Percentiles rank a stretch among this genome's conserved stretches.
Evolutionary conservation across 2,329 filamentous ascomycete species (phyloP).

Genomic region (Lizonia empirigonia): DNA sequence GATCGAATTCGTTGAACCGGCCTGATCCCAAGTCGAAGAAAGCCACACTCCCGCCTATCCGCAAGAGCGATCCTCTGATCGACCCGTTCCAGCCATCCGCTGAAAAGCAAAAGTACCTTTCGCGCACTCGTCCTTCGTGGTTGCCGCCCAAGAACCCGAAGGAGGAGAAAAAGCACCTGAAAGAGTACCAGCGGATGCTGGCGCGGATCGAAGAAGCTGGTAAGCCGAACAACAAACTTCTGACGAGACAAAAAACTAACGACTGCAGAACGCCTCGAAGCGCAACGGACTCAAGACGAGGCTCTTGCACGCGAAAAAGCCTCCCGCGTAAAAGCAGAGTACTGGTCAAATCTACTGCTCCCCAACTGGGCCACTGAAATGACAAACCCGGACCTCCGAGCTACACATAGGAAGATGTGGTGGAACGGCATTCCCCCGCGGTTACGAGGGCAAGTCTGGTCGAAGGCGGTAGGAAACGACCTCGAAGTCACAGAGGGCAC

Average conservation of each 20-base stretch:
- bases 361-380: constrained; percentile 77
- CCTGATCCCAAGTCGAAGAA: constrained; percentile 56
- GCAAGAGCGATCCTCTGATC: constrained; percentile 79
- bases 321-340: constrained; percentile 56
- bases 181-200: constrained; percentile 86
- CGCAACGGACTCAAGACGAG: constrained; percentile 54
- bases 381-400: constrained; percentile 43
- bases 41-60: constrained; percentile 65
- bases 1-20: constrained; percentile 39
- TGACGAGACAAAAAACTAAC: constrained; percentile 17
- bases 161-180: constrained; percentile 88
- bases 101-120: constrained; percentile 83
- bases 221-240: constrained; percentile 33
- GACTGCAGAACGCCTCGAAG: constrained; percentile 38
- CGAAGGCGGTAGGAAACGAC: constrained; percentile 73
- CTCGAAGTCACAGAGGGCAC: constrained; percentile 70
- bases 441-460: constrained; percentile 72
- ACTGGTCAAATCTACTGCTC: constrained; percentile 79
- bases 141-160: constrained; percentile 84
- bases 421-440: constrained; percentile 78
- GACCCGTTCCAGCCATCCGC: constrained; percentile 83
- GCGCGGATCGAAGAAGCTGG: constrained; percentile 62
- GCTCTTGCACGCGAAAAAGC: constrained; percentile 58
- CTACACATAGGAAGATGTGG: constrained; percentile 69
- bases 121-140: constrained; percentile 79